Conservation (phyloP, 495 filamentous ascomycete genomes). For the Penicillium cinerascens region DNA sequence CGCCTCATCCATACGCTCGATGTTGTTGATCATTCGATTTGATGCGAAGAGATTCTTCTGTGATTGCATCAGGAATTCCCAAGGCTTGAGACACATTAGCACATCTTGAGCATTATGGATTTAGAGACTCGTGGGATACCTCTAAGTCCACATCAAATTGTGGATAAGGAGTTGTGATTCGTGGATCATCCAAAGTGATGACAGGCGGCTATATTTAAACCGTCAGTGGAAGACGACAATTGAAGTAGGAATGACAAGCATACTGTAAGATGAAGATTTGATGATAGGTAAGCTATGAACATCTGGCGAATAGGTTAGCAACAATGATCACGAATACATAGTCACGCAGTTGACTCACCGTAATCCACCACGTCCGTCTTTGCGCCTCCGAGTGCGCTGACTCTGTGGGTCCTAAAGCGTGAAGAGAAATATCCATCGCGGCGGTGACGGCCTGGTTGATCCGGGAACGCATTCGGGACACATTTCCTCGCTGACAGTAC, state of each 20-base stretch:
- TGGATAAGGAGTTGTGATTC: constrained; percentile 47
- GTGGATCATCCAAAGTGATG: constrained; percentile 39
- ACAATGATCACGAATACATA: constrained; percentile 29
- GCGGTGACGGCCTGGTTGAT: constrained; percentile 45
- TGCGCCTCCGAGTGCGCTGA: constrained; percentile 44
- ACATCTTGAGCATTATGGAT: background rate
- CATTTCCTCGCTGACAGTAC: constrained; percentile 52
- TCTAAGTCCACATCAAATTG: constrained; percentile 38
- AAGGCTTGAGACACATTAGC: constrained; percentile 29
- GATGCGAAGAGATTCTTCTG: constrained; percentile 44
- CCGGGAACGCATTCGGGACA: constrained; percentile 49
- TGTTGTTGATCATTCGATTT: constrained; percentile 28
- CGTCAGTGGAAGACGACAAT: background rate
- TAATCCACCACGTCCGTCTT: constrained; percentile 54
- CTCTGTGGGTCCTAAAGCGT: constrained; percentile 28
- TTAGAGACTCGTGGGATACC: constrained; percentile 25
- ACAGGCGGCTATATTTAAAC: constrained; percentile 32
- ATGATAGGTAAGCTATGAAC: constrained; percentile 16
- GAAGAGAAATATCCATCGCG: constrained; percentile 45
- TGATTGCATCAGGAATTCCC: constrained; percentile 41
- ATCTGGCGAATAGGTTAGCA: constrained; percentile 34
- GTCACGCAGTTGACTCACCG: constrained; percentile 19
- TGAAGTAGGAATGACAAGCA: background rate
- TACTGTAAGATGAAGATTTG: constrained; percentile 15
- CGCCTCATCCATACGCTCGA: constrained; percentile 10